phyloP scores from a whole-genome alignment of 805 yeast genomes.

The Candida orba region DNA sequence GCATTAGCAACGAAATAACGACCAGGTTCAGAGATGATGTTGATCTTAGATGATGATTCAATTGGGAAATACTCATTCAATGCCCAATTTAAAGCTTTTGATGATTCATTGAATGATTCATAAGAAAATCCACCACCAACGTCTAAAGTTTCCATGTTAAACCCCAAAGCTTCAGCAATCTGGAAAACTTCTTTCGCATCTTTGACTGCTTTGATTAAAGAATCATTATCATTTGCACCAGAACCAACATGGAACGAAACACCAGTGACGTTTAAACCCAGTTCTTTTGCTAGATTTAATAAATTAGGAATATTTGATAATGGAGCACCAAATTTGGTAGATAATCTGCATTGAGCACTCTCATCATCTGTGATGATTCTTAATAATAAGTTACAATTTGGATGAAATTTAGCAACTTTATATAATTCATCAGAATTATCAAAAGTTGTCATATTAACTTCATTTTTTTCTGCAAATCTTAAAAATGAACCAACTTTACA shows the following conservation, averaged over 20 bases:
- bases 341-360: constrained; percentile 75
- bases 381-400: constrained; percentile 61
- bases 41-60: constrained; percentile 23
- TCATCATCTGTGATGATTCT: constrained; percentile 89
- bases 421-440: constrained; percentile 81
- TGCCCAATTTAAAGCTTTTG: constrained; percentile 47
- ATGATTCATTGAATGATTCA: constrained; percentile 51
- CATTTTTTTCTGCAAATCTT: constrained; percentile 52
- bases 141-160: constrained; percentile 53
- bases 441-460: constrained; percentile 73
- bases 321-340: constrained; percentile 85
- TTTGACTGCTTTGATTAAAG: constrained; percentile 61
- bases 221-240: constrained; percentile 69
- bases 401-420: constrained; percentile 64
- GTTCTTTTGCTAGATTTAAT: constrained; percentile 51
- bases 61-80: constrained; percentile 56
- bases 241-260: constrained; percentile 96
- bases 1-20: constrained; percentile 81
- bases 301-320: constrained; percentile 45
- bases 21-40: constrained; percentile 89
- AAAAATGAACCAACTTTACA: constrained; percentile 83
- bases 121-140: constrained; percentile 91
- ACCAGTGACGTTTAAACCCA: constrained; percentile 65
- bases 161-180: constrained; percentile 40
- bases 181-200: constrained; percentile 70